These are phyloP conservation scores for Coniochaeta pulveracea DNA, from an alignment of 2,329 filamentous ascomycete genomes.

Conservation along the genomic window DNA sequence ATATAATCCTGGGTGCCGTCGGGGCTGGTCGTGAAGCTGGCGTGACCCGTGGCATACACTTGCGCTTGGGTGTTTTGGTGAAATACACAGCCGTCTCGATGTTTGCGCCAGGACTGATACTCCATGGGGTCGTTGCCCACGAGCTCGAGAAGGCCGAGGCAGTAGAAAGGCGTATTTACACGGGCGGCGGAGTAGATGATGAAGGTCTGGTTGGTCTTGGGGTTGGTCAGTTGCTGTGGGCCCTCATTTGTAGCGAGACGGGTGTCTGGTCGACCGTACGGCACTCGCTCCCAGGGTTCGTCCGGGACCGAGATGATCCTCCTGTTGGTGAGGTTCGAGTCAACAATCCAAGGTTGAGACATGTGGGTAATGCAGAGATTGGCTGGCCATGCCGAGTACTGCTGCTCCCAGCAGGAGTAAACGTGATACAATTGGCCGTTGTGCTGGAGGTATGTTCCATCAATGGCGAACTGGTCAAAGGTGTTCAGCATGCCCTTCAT, in stretches of 20 bases:
- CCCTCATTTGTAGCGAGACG: constrained; percentile 23
- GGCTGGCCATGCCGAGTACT: constrained; percentile 22
- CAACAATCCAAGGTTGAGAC: constrained; percentile 21
- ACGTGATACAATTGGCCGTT: constrained; percentile 21
- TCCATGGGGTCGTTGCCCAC: constrained; percentile 23
- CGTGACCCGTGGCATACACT: constrained; percentile 23
- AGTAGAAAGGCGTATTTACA: constrained; percentile 24
- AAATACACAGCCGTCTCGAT: constrained; percentile 21
- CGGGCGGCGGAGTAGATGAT: constrained; percentile 24
- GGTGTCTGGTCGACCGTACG: constrained; percentile 19
- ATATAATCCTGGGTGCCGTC: constrained; percentile 21
- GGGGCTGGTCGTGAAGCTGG: constrained; percentile 21
- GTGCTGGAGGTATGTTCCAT: constrained; percentile 21
- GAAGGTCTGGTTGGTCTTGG: constrained; percentile 22
- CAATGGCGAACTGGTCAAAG: constrained; percentile 24
- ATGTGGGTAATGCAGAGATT: constrained; percentile 24
- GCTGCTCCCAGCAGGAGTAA: constrained; percentile 23
- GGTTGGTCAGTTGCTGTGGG: constrained; percentile 23
- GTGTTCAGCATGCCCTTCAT: constrained; percentile 21
- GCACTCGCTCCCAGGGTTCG: constrained; percentile 23
- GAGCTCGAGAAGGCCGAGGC: constrained; percentile 23
- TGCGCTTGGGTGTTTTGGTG: constrained; percentile 20
- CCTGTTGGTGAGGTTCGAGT: constrained; percentile 18
- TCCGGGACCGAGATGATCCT: constrained; percentile 21
- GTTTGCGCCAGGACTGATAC: constrained; percentile 22